Evolutionary conservation across 768 basidiomycete species (phyloP), one percentile per base, ranked within the genome.

Genomic region (Peribolospora baueri): DNA sequence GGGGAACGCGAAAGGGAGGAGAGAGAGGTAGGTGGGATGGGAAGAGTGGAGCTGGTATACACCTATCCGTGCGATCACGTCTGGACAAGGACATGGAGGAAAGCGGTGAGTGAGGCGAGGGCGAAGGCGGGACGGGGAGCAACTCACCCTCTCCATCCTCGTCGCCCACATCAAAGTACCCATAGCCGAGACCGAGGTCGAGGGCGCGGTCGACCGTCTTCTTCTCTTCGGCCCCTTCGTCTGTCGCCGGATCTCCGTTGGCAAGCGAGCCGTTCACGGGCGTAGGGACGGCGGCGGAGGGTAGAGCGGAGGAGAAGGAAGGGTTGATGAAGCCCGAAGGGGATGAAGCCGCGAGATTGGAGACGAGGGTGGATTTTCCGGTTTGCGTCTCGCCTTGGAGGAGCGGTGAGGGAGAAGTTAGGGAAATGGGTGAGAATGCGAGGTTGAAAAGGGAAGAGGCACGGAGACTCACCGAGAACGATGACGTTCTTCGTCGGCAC

Each of bases 81-180:
- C 90, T 91, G 61, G 36, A 4, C 3, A 39, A 7, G 37, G 14
- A 39, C 41, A 53, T 41, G 9, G 5, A 11, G 10, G 36, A 46
- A 13, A 7, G 13, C 25, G 5, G 9, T 4, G 4, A 25, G 8
- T 25, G 5, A 39, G 50, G 57, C 38, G 8, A 55, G 6, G 37
- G 25, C 13, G 1, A 36, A 47, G 7, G 43, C 11, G 49, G n/a
- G 7, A 46, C 6, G 41, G 11, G 46, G 8, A 14, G 43, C 45
- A 38, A 68, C 77, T 58, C 57, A 81, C 90, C 90, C 77, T 93
- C 88, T 63, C 93, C 90, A 4, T 78, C 87, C 38, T 93, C 90
- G 62, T 95, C 87, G 52, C 79, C 72, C 38, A 93, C 76, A 63
- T 93, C 84, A 3, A 84, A 74, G 74, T 85, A 91, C 61, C 90